Base-by-base conservation (phyloP, 2,329 filamentous ascomycete species). In the Epichloe aotearoae region DNA sequence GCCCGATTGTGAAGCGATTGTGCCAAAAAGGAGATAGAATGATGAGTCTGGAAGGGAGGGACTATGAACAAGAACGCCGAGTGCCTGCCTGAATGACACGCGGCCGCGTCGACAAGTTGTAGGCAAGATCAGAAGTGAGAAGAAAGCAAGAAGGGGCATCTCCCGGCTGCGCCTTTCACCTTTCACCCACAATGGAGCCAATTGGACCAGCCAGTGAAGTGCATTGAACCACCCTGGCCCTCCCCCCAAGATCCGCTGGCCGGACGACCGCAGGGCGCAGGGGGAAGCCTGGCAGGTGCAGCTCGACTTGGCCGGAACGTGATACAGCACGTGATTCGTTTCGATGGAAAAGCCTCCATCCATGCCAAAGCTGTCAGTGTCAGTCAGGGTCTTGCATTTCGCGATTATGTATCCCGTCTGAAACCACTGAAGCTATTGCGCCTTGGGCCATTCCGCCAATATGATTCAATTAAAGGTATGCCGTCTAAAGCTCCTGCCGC, bases 391-490 rank as follows among this genome's bases (percentile, higher is more conserved):
- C 33, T 7, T 10, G 34, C 17, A 37, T 15, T 11, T 11, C 38
- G 47, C 15, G 23, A 33, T 23, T 11, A 49, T 23, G 30, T 11
- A 17, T 30, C 26, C 26, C 26, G 26, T 30, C 26, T 30, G 26
- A 30, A 30, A 8, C 23, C 19, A 38, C 19, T 20, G 6, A 40
- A 50, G 58, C 54, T 55, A 49, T 48, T 56, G 55, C 52, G 39
- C 5, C 30, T 30, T 15, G 23, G 38, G 30, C 45, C 30, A 19
- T 26, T 20, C 12, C 23, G 58, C 53, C 77, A 84, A 70, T 60
- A 97, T 95, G 88, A 94, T 95, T 71, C 88, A 93, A 79, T 72
- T 93, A 77, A 91, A 91, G 83, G 86, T 83, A 58, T 20, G 38
- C 4, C 14, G 10, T 11, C 5, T 7, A 15, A 12, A 34, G 8